Evolutionary conservation across 2,329 filamentous ascomycete species (phyloP).

Genomic region (Cladosporium sp.): DNA sequence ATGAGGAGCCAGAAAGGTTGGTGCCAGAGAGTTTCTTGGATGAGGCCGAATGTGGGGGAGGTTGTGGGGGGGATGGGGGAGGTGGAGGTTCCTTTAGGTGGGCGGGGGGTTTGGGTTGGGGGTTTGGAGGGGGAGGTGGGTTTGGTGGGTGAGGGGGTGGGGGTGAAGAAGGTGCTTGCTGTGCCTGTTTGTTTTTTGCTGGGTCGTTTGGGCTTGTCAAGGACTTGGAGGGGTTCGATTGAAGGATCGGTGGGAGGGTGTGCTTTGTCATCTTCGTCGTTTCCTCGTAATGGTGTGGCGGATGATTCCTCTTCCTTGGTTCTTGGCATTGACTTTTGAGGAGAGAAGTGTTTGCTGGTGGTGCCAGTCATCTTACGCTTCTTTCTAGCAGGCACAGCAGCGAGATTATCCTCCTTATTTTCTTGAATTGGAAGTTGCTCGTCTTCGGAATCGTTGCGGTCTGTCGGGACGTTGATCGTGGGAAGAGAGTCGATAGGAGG

Average conservation of each 20-base stretch:
- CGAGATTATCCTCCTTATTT: not conserved
- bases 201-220: not conserved
- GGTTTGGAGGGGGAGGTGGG: constrained; percentile 21
- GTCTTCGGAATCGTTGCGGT: not conserved
- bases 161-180: constrained; percentile 23
- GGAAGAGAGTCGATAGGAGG: not conserved
- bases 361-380: constrained; percentile 31
- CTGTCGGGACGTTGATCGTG: not conserved
- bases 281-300: not conserved
- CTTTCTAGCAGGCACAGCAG: constrained; percentile 12
- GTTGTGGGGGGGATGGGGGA: constrained; percentile 64
- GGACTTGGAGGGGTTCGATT: not conserved
- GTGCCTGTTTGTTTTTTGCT: constrained; percentile 22
- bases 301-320: not conserved
- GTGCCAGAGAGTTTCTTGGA: constrained; percentile 73
- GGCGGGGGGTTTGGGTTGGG: constrained; percentile 21
- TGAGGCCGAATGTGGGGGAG: constrained; percentile 65
- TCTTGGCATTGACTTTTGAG: constrained; percentile 14
- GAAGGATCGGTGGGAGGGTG: not conserved
- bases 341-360: constrained; percentile 31
- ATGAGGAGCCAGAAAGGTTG: constrained; percentile 78
- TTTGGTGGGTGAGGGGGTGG: constrained; percentile 9
- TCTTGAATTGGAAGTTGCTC: not conserved
- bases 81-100: constrained; percentile 38
- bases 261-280: not conserved